Evolutionary conservation across 2,329 filamentous ascomycete genomes (phyloP).

Genomic region (Apiospora marii): DNA sequence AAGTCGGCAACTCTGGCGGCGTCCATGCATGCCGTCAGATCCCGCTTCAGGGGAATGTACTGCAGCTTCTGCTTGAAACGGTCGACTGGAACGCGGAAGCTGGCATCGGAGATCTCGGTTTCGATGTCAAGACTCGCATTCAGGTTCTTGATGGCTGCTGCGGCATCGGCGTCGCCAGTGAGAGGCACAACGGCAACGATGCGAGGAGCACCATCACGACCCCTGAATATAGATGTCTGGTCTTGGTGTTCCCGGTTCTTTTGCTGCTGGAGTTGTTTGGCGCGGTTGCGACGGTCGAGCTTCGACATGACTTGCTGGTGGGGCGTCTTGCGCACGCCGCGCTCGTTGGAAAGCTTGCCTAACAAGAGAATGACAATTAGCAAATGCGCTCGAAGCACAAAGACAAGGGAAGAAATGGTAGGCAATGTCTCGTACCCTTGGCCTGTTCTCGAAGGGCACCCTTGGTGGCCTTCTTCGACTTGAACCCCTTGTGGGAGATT

Average conservation of each 20-base stretch:
- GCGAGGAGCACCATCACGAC: constrained; percentile 84
- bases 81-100: constrained; percentile 75
- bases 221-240: constrained; percentile 82
- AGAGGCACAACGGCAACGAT: constrained; percentile 90
- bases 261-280: constrained; percentile 84
- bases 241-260: constrained; percentile 86
- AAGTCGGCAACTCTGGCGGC: constrained; percentile 91
- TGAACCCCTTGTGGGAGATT: constrained; percentile 86
- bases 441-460: constrained; percentile 82
- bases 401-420: background rate
- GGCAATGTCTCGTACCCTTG: constrained; percentile 68
- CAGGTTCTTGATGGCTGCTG: constrained; percentile 72
- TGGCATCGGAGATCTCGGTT: constrained; percentile 65
- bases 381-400: background rate
- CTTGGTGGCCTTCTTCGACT: constrained; percentile 90
- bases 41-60: constrained; percentile 78
- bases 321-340: constrained; percentile 81
- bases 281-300: constrained; percentile 92
- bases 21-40: constrained; percentile 81
- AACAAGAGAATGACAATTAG: constrained; percentile 10
- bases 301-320: constrained; percentile 99
- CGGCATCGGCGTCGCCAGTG: constrained; percentile 74
- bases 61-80: constrained; percentile 95
- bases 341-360: constrained; percentile 83
- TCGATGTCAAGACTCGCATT: constrained; percentile 84